phyloP scores from a whole-genome alignment of 495 filamentous ascomycete genomes.

The Neurospora sp. region DNA sequence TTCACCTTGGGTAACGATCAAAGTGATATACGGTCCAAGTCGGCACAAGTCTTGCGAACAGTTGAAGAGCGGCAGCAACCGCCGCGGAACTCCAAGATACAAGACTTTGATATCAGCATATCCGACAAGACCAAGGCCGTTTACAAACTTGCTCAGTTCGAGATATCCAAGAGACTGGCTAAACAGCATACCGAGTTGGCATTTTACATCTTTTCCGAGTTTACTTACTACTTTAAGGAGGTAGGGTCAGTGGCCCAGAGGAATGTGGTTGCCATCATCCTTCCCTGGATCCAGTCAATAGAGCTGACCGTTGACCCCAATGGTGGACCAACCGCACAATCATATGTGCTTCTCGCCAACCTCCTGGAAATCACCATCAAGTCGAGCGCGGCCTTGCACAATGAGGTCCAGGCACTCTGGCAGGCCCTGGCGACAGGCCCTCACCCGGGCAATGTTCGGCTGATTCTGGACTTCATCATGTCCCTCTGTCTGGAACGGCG shows the following conservation, averaged over 20 bases:
- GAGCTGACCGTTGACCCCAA: constrained; percentile 92
- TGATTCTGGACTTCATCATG: constrained; percentile 94
- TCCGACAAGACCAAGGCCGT: constrained; percentile 97
- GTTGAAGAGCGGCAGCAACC: constrained; percentile 72
- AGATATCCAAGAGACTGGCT: constrained; percentile 84
- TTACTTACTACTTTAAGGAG: constrained; percentile 81
- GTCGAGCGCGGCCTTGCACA: constrained; percentile 77
- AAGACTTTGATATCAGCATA: constrained; percentile 96
- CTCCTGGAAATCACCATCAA: constrained; percentile 94
- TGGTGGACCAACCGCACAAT: constrained; percentile 77
- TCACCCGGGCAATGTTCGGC: constrained; percentile 86
- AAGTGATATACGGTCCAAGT: constrained; percentile 78
- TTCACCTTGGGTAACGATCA: constrained; percentile 88
- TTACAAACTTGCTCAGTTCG: constrained; percentile 94
- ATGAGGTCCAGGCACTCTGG: constrained; percentile 96
- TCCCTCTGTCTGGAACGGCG: constrained; percentile 80
- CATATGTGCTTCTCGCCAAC: constrained; percentile 93
- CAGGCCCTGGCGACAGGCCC: constrained; percentile 91
- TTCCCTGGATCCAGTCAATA: constrained; percentile 93
- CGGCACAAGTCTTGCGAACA: constrained; percentile 69
- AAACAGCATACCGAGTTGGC: constrained; percentile 80
- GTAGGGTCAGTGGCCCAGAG: constrained; percentile 70
- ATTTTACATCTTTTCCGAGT: constrained; percentile 90
- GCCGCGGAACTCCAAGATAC: constrained; percentile 69
- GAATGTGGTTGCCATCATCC: constrained; percentile 86